Conservation (phyloP, 2,329 filamentous ascomycete species). For the Lizonia empirigonia region DNA sequence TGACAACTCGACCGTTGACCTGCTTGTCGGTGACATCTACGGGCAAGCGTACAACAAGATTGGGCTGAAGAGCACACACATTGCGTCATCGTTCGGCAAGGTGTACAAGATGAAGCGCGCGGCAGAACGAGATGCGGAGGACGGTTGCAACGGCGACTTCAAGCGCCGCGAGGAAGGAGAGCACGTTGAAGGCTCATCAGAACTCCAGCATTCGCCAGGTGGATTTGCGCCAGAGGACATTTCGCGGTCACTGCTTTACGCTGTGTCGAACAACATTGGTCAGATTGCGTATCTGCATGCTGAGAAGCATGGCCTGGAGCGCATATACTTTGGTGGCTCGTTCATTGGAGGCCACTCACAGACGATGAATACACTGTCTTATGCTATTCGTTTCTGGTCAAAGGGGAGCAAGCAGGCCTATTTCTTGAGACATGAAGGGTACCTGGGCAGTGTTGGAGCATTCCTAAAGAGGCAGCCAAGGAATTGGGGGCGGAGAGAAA, state of each 20-base stretch:
- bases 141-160: slow-evolving; percentile 62
- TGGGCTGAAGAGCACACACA: slow-evolving; percentile 91
- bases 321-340: slow-evolving; percentile 96
- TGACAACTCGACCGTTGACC: slow-evolving; percentile 91
- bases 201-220: slow-evolving; percentile 45
- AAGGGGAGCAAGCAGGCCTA: slow-evolving; percentile 94
- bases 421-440: slow-evolving; percentile 94
- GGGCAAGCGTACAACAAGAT: slow-evolving; percentile 96
- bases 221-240: slow-evolving; percentile 82
- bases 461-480: slow-evolving; percentile 89
- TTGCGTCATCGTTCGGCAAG: slow-evolving; percentile 95
- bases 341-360: slow-evolving; percentile 96
- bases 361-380: slow-evolving; percentile 96
- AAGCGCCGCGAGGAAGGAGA: slow-evolving; percentile 46
- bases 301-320: slow-evolving; percentile 86
- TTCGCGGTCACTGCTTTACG: slow-evolving; percentile 87
- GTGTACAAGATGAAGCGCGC: slow-evolving; percentile 91
- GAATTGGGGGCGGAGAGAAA: slow-evolving; percentile 88
- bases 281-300: slow-evolving; percentile 98
- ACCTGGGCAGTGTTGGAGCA: slow-evolving; percentile 89
- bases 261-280: slow-evolving; percentile 94
- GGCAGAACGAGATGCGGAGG: slow-evolving; percentile 79
- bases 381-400: slow-evolving; percentile 97
- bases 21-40: slow-evolving; percentile 98
- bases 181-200: slow-evolving; percentile 38